Conservation (phyloP, 2,329 filamentous ascomycete species). For the Periconia digitata region DNA sequence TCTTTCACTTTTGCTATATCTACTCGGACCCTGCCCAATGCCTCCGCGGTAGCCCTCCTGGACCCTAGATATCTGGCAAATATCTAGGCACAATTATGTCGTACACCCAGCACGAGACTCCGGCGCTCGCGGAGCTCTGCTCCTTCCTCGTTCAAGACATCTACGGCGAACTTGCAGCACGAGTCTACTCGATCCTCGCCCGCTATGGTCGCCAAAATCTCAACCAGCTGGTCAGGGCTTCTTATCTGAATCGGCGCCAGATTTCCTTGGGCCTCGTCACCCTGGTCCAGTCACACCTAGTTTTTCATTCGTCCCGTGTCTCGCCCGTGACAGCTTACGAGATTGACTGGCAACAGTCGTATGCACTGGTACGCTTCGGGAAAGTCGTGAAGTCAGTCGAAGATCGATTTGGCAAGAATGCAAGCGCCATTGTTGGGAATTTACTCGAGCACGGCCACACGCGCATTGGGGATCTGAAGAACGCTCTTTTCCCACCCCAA, state of each 20-base stretch:
- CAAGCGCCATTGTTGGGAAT: constrained; percentile 72
- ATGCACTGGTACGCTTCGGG: constrained; percentile 77
- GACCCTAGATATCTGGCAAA: constrained; percentile 39
- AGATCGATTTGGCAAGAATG: constrained; percentile 71
- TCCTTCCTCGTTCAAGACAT: constrained; percentile 84
- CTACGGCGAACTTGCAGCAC: constrained; percentile 90
- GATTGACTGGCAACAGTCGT: constrained; percentile 77
- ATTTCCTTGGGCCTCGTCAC: constrained; percentile 80
- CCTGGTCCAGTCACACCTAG: constrained; percentile 84
- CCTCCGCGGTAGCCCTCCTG: constrained; percentile 30
- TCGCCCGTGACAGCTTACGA: constrained; percentile 74
- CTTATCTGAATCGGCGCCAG: constrained; percentile 71
- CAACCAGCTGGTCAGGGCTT: constrained; percentile 68
- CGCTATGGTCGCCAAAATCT: constrained; percentile 77
- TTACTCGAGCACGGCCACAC: constrained; percentile 78
- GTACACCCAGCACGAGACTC: constrained; percentile 40
- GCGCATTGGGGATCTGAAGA: constrained; percentile 68
- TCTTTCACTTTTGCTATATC: neutral
- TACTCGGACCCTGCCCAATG: constrained; percentile 24
- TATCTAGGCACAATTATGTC: constrained; percentile 39
- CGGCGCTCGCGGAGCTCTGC: constrained; percentile 75
- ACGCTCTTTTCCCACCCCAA: constrained; percentile 56
- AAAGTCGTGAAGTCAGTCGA: constrained; percentile 79
- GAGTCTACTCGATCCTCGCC: constrained; percentile 79
- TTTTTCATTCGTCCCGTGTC: constrained; percentile 70